Base-by-base conservation (phyloP, 2,329 filamentous ascomycete genomes). In the Pestalotiopsis sp. region DNA sequence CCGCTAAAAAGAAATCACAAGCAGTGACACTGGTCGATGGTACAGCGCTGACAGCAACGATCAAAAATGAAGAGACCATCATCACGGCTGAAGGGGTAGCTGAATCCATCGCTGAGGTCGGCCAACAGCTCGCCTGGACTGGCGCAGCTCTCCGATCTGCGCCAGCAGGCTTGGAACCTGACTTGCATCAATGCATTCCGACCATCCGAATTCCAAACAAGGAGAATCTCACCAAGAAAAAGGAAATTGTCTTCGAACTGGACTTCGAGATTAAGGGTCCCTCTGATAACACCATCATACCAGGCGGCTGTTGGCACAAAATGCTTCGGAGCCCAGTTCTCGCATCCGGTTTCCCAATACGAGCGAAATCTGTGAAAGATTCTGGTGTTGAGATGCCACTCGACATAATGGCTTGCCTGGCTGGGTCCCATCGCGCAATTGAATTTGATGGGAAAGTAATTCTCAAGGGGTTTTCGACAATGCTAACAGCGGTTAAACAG, bases 121-220 rank as follows among this genome's bases (percentile, higher is more conserved):
- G 75, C 6, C 73, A 81, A 68, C 76, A 80, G 67, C 60, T 81
- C 52, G 76, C 77, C 17, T 81, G 79, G 79, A 70, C 81, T 7
- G 73, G 71, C 27, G 73, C 77, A 52, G 75, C 79, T 4, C 69
- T 81, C 63, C 72, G 74, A 13, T 77, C 78, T 0, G 67, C 73
- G 17, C 60, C 25, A 25, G 65, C 61, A 38, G 68, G 17, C 11
- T 20, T 14, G 70, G 70, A 74, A 25, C 2, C 25, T 25, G 2
- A 3, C 6, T 58, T 49, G 9, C 71, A 20, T 25, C 31, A 38
- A 14, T 62, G 59, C 27, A 38, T 20, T 20, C 59, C 59, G 12
- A 9, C 5, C 3, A 31, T 58, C n/a, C 4, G 39, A 13, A 61
- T 41, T 41, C 38, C 38, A 41, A 41, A 9, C 4, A 13, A 3